Percentiles rank a stretch among this genome's conserved stretches.
These are phyloP conservation scores for Lichtheimia corymbifera DNA, from an alignment of 371 early-diverging fungal species.

Conservation along the genomic window DNA sequence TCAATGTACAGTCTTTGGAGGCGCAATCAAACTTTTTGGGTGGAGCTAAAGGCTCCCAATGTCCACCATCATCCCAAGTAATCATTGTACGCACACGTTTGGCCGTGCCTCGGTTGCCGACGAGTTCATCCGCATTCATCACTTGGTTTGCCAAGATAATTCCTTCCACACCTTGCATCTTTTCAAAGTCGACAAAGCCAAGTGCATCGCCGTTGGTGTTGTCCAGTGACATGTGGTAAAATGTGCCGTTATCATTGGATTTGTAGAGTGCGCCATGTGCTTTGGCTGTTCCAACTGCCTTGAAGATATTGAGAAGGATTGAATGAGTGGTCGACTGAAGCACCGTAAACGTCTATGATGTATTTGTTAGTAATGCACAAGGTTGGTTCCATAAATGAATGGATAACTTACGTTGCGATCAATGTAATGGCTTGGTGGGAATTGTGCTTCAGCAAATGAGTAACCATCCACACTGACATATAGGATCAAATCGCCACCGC, in stretches of 20 bases:
- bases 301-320: conserved; percentile 77
- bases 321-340: conserved; percentile 75
- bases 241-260: conserved; percentile 81
- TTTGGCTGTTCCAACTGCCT: conserved; percentile 40
- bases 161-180: conserved; percentile 82
- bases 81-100: conserved; percentile 78
- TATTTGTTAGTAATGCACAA: neutral
- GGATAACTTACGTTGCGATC: conserved; percentile 39
- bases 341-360: conserved; percentile 64
- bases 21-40: conserved; percentile 62
- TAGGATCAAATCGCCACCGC: conserved; percentile 52
- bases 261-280: conserved; percentile 85
- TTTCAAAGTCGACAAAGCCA: conserved; percentile 90
- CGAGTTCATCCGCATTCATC: conserved; percentile 65
- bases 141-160: conserved; percentile 89
- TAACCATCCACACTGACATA: conserved; percentile 75
- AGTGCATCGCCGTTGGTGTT: conserved; percentile 75
- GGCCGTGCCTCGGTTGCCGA: conserved; percentile 42
- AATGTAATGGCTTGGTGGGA: conserved; percentile 70
- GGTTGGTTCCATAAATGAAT: neutral
- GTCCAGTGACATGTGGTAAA: conserved; percentile 70
- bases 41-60: conserved; percentile 70
- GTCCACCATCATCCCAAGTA: conserved; percentile 85
- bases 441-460: conserved; percentile 70
- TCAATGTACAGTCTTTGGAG: conserved; percentile 62